Conservation (phyloP, 1,284 basidiomycete species). For the Microbotryomycetes sp. region DNA sequence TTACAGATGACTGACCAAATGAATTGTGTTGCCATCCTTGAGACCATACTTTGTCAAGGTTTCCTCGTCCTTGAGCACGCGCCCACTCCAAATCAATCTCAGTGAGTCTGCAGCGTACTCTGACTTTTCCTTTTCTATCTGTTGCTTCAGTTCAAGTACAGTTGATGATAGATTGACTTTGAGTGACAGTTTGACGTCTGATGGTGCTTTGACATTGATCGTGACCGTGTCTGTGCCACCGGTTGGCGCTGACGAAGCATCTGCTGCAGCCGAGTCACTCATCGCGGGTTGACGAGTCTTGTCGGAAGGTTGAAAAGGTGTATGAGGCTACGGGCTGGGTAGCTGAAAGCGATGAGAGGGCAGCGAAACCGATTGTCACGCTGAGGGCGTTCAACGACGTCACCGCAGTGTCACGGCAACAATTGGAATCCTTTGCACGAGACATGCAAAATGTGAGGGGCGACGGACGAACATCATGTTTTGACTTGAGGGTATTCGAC, state of each 20-base stretch:
- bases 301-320: no score
- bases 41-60: constrained; percentile 35
- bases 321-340: no score
- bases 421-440: no score
- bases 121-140: constrained; percentile 26
- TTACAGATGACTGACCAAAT: constrained; percentile 18
- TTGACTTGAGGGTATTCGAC: no score
- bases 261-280: no score
- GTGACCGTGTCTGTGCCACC: constrained; percentile 22
- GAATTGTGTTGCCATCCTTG: constrained; percentile 36
- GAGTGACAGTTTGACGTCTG: constrained; percentile 35
- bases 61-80: constrained; percentile 39
- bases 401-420: no score
- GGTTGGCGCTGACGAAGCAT: constrained; percentile 12
- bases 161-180: constrained; percentile 28
- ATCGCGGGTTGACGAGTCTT: no score
- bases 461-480: no score
- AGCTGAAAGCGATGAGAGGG: no score
- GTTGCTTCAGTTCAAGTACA: constrained; percentile 38
- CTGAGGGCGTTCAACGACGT: no score
- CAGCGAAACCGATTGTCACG: no score
- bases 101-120: constrained; percentile 30
- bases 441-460: no score
- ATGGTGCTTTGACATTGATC: constrained; percentile 37
- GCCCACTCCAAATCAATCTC: constrained; percentile 38